Base-by-base conservation (phyloP, 345 rosid species). In the Murraya koenigii region DNA sequence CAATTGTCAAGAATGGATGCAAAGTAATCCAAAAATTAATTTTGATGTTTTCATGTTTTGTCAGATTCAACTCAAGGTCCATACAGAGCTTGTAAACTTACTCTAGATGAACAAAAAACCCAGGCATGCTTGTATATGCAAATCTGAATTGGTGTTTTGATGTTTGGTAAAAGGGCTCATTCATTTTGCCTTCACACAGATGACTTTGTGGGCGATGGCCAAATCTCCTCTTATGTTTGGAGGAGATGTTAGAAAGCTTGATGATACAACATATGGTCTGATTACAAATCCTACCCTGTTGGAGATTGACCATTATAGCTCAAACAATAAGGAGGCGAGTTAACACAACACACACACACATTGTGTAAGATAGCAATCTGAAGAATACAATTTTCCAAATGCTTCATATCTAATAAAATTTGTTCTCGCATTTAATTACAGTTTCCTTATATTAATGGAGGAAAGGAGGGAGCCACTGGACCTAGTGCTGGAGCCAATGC, bases 151-250 rank as follows among this genome's bases (percentile, higher is more conserved):
- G 13, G 61, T 33, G 17, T 63, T 33, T 44, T 67, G 15, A 9
- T 58, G 19, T 38, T 39, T 81, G 13, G 19, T 26, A 7, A 25
- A 64, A 11, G 19, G 9, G 28, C 41, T 67, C 35, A 30, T 23
- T 35, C 66, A n/a, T 49, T 74, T 78, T 75, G 33, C 49, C 71
- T 78, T 80, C 49, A 13, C 56, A 61, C 82, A 95, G 98, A 86
- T 93, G 87, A 95, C 97, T 60, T 82, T 93, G 91, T 95, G 97
- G 98, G 85, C 89, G n/a, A 91, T 95, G 52, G 97, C 93, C 59
- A 95, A 86, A 87, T 93, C 98, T 17, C 97, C 98, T 72, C 89
- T 95, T 33, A 88, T 94, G 92, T 91, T 89, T 75, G 98, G 97
- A 68, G 98, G 98, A 78, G 98, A 93, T 80, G 81, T 88, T 61